Conservation (phyloP, 495 filamentous ascomycete genomes). For the Copromyces sp. region DNA sequence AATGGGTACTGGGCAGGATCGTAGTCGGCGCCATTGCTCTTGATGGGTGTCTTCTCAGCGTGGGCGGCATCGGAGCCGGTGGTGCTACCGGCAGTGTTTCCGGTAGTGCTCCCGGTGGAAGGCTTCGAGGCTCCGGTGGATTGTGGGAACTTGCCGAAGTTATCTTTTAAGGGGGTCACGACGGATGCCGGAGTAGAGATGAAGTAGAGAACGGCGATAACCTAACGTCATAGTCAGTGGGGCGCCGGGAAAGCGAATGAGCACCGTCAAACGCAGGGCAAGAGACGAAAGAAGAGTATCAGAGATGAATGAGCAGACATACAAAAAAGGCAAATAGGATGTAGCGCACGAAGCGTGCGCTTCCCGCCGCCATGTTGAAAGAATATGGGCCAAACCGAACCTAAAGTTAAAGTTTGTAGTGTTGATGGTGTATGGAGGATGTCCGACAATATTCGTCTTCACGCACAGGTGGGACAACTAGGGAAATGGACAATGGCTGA, state of each 20-base stretch:
- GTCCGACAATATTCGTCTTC: neutral
- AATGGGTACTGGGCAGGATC: conserved; percentile 41
- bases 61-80: conserved; percentile 4
- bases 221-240: conserved; percentile 35
- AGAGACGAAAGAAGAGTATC: neutral
- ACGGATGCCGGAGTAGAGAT: conserved; percentile 58
- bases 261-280: neutral
- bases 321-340: conserved; percentile 82
- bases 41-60: conserved; percentile 5
- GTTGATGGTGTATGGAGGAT: neutral
- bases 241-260: neutral
- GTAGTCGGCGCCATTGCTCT: conserved; percentile 8
- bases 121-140: conserved; percentile 1
- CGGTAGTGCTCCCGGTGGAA: neutral
- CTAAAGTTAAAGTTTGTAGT: neutral
- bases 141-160: neutral
- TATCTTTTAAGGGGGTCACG: conserved; percentile 9
- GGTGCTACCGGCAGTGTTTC: conserved; percentile 1
- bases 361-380: conserved; percentile 53
- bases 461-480: neutral
- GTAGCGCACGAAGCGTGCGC: conserved; percentile 72
- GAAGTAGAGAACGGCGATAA: conserved; percentile 66
- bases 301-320: conserved; percentile 23
- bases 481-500: neutral
- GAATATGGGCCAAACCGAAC: neutral